phyloP scores from a whole-genome alignment of 2,329 filamentous ascomycete species.

The Alternaria sp. region DNA sequence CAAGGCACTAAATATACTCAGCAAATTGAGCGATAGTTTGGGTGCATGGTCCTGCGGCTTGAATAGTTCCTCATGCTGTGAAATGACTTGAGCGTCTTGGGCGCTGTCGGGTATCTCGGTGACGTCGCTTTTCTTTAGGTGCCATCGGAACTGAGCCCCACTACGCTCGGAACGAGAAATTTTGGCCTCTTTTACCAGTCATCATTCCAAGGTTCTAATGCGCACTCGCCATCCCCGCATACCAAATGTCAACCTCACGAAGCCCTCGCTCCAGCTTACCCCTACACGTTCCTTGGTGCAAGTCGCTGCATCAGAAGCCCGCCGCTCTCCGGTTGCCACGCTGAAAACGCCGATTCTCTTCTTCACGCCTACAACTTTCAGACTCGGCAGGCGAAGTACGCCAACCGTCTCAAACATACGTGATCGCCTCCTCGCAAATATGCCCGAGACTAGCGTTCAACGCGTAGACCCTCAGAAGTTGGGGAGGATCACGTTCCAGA shows the following conservation, averaged over 20 bases:
- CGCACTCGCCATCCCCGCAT: slow-evolving; percentile 39
- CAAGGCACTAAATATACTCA: too few relatives aligned
- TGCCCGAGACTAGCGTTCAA: slow-evolving; percentile 49
- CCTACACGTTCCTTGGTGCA: slow-evolving; percentile 40
- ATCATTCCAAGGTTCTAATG: slow-evolving; percentile 38
- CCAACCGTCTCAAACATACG: slow-evolving; percentile 3
- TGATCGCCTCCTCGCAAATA: slow-evolving; percentile 19
- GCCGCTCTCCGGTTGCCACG: slow-evolving; percentile 28
- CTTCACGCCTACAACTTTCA: slow-evolving; percentile 2
- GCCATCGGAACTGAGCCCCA: slow-evolving; percentile 32
- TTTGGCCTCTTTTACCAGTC: slow-evolving; percentile 36
- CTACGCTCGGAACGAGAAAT: slow-evolving; percentile 32
- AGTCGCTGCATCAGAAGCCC: slow-evolving; percentile 27
- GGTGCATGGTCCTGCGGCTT: not conserved
- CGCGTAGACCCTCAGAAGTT: slow-evolving; percentile 53
- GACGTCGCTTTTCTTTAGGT: slow-evolving; percentile 26
- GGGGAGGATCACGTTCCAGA: slow-evolving; percentile 47
- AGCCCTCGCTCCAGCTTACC: slow-evolving; percentile 15
- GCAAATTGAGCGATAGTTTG: not conserved
- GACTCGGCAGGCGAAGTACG: not conserved
- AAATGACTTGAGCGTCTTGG: not conserved
- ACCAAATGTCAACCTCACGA: slow-evolving; percentile 47
- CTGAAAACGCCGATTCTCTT: slow-evolving; percentile 28
- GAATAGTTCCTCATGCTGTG: not conserved
- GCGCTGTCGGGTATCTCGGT: slow-evolving; percentile 1